A percentile compares a stretch with the other conserved stretches of the same genome.
These are phyloP conservation scores for Chlorella vulgaris DNA, from an alignment of 139 green algal genomes.

Conservation along the genomic window DNA sequence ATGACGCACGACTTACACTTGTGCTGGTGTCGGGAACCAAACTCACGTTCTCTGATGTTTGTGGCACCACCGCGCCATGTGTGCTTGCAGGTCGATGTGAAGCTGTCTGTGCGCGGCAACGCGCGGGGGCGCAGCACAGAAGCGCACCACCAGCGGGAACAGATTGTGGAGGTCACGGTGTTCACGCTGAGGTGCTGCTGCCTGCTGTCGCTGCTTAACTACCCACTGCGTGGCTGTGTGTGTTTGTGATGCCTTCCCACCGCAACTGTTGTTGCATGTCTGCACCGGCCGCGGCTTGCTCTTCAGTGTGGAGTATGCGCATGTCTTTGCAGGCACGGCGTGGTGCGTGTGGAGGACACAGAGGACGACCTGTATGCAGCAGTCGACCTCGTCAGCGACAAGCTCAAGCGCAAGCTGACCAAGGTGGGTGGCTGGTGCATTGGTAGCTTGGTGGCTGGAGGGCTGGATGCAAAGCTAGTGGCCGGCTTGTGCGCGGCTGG, in stretches of 20 bases:
- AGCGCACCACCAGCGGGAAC: constrained; percentile 57
- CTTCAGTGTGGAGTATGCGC: too few relatives aligned
- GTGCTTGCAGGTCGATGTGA: constrained; percentile 61
- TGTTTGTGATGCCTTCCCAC: too few relatives aligned
- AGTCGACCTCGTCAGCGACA: constrained; percentile 82
- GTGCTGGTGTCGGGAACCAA: too few relatives aligned
- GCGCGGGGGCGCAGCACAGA: constrained; percentile 61
- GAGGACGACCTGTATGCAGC: constrained; percentile 74
- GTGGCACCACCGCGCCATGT: too few relatives aligned
- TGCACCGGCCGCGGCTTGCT: not conserved
- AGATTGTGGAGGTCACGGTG: constrained; percentile 74
- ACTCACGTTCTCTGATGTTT: too few relatives aligned
- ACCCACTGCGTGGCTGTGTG: too few relatives aligned
- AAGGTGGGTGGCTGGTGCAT: constrained; percentile 5
- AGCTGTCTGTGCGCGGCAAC: constrained; percentile 66
- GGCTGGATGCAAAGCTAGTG: not conserved
- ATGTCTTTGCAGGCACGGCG: constrained; percentile 64
- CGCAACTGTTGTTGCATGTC: too few relatives aligned
- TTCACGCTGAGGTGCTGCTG: constrained; percentile 55
- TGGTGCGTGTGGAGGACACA: constrained; percentile 76
- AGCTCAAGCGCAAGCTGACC: constrained; percentile 54
- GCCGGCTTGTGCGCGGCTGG: not conserved
- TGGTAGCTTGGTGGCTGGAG: not conserved
- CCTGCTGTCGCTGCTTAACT: too few relatives aligned
- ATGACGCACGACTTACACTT: not conserved